Evolutionary conservation across 805 yeast species (phyloP).

Genomic region (Allodekkera sacchari): DNA sequence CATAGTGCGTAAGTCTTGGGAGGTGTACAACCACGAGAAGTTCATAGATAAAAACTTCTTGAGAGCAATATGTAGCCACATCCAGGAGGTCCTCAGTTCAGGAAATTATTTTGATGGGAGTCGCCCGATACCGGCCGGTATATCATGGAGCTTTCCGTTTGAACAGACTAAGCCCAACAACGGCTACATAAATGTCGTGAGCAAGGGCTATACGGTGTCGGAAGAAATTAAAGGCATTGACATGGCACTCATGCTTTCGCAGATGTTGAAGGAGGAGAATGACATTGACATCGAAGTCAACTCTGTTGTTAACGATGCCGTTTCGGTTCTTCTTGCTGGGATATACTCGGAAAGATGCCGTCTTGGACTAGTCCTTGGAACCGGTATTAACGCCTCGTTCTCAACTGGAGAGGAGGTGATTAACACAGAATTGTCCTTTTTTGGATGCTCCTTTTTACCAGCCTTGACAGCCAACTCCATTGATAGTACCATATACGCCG

Average conservation of each 20-base stretch:
- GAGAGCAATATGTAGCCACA: conserved; percentile 30
- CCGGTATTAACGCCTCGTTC: conserved; percentile 56
- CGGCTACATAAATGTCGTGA: conserved; percentile 42
- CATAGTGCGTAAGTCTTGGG: conserved; percentile 5
- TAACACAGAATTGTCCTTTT: conserved; percentile 50
- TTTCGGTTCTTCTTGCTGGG: conserved; percentile 57
- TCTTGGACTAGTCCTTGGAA: conserved; percentile 58
- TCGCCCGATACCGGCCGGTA: conserved; percentile 29
- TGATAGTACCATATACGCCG: conserved; percentile 1
- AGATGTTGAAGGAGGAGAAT: conserved; percentile 19
- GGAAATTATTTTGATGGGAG: conserved; percentile 5
- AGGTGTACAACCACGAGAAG: conserved; percentile 28
- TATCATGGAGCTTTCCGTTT: conserved; percentile 54
- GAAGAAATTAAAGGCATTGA: conserved; percentile 34
- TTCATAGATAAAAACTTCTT: conserved; percentile 35
- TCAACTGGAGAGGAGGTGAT: conserved; percentile 9
- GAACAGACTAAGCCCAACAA: conserved; percentile 31
- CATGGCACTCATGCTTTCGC: conserved; percentile 33
- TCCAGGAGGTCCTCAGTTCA: conserved; percentile 20
- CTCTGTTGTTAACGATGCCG: conserved; percentile 49
- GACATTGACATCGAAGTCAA: conserved; percentile 29
- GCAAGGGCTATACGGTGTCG: conserved; percentile 51
- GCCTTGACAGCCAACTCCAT: conserved; percentile 10
- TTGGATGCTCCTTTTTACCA: conserved; percentile 36
- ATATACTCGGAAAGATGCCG: conserved; percentile 24